A percentile compares a stretch with the other conserved stretches of the same genome.
Evolutionary conservation across 805 yeast species (phyloP).

Genomic region (Nakazawaea ambrosiae): DNA sequence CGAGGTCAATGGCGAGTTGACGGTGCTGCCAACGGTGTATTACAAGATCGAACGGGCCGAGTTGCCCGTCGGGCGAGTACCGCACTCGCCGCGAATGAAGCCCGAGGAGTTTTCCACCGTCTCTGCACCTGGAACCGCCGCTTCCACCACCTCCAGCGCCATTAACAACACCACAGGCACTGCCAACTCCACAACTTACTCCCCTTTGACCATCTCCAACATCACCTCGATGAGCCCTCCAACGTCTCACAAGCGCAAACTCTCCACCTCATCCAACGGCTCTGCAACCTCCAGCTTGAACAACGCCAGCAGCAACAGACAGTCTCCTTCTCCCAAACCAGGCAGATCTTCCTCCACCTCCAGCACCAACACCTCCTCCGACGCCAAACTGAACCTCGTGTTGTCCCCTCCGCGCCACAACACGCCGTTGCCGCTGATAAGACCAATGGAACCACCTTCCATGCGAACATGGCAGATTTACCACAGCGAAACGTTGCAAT

Average conservation of each 20-base stretch:
- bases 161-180: neutral
- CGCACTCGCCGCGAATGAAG: constrained; percentile 13
- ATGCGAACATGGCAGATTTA: constrained; percentile 44
- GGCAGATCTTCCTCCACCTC: constrained; percentile 3
- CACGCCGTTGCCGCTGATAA: constrained; percentile 40
- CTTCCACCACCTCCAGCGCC: neutral
- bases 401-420: constrained; percentile 17
- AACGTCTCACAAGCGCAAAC: constrained; percentile 29
- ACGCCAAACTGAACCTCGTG: neutral
- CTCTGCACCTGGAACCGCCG: neutral
- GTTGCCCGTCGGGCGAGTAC: constrained; percentile 29
- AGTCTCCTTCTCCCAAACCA: constrained; percentile 4
- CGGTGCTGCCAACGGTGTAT: constrained; percentile 32
- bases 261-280: constrained; percentile 31
- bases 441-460: constrained; percentile 28
- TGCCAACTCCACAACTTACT: constrained; percentile 1
- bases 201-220: constrained; percentile 5
- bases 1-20: constrained; percentile 18
- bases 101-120: constrained; percentile 3
- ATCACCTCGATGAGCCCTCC: constrained; percentile 15
- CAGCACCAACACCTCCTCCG: neutral
- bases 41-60: constrained; percentile 53
- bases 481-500: constrained; percentile 81
- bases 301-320: constrained; percentile 12
- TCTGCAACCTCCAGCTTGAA: constrained; percentile 16